Base-by-base conservation (phyloP, 306 rosid species). In the Datisca glomerata region DNA sequence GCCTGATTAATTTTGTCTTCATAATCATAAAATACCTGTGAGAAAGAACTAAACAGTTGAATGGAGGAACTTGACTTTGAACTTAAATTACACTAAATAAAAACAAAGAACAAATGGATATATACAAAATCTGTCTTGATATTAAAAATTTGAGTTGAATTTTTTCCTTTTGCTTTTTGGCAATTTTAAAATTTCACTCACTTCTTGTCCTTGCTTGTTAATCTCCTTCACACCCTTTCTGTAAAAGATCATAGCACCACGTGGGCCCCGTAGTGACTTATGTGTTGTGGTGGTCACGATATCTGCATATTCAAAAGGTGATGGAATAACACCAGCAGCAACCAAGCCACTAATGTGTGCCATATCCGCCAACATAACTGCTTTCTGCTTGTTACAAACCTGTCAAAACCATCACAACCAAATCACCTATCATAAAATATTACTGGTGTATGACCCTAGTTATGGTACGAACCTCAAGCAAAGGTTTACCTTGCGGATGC, bases 241-340 rank as follows among this genome's bases (percentile, higher is more conserved):
- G 66, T 68, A 87, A 67, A 87, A 82, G 47, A 87, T 87, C 96
- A 87, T 82, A 48, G 96, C 94, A 56, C 94, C 96, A 27, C 93
- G 96, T 40, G 96, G 96, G 43, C 94, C 96, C 28, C 96, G 96
- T 36, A 87, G 87, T 56, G 94, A 81, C 73, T 87, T 87, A 21
- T 82, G 94, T 6, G 94, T 82, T 55, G 96, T 87, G 43, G 96
- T 87, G 37, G 96, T 87, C 51, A 86, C 94, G 45, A 86, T 49
- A 72, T 73, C 68, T 18, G 74, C 63, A 47, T 57, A 43, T 21
- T 69, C 70, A 29, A 69, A 69, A 52, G 75, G 70, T 18, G 75
- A 69, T 41, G 75, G 75, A 47, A 69, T 69, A 43, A 69, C 67
- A 45, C 47, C 70, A 2, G 70, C 62, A n/a, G 75, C 71, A 58